Percentiles rank a stretch among this genome's conserved stretches.
Conservation (phyloP, 1,284 basidiomycete genomes). For the Singerocomus inundabilis region DNA sequence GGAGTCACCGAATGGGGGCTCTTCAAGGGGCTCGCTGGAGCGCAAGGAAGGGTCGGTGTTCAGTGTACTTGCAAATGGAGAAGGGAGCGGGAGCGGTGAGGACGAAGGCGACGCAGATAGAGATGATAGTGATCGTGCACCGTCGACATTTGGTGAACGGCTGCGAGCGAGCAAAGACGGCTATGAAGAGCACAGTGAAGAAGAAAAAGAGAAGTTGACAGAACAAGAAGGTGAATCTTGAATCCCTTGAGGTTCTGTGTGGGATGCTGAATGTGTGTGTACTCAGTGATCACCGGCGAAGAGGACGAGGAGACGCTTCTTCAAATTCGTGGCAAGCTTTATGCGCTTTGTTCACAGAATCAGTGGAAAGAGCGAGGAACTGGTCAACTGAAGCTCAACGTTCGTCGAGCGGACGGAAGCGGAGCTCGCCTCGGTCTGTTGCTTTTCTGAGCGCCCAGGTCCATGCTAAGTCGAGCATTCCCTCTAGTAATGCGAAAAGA, state of each 20-base stretch:
- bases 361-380: slow-evolving; percentile 90
- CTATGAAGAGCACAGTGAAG: slow-evolving; percentile 52
- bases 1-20: slow-evolving; percentile 44
- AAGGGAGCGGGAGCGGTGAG: slow-evolving; percentile 35
- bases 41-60: slow-evolving; percentile 26
- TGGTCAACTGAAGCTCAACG: slow-evolving; percentile 80
- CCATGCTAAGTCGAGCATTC: slow-evolving; percentile 4
- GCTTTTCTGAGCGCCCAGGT: neutral
- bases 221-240: slow-evolving; percentile 62
- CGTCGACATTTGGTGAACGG: slow-evolving; percentile 55
- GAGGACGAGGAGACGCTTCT: slow-evolving; percentile 87
- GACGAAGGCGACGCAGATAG: slow-evolving; percentile 40
- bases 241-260: neutral
- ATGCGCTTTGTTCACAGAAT: slow-evolving; percentile 58
- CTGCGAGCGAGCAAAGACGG: slow-evolving; percentile 56
- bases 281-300: slow-evolving; percentile 82
- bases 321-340: slow-evolving; percentile 86
- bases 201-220: slow-evolving; percentile 44
- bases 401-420: slow-evolving; percentile 62
- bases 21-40: slow-evolving; percentile 45
- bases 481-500: slow-evolving; percentile 92
- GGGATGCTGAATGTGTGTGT: neutral
- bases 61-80: slow-evolving; percentile 21
- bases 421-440: slow-evolving; percentile 75
- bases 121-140: slow-evolving; percentile 36